Evolutionary conservation across 768 basidiomycete species (phyloP), one percentile per base, ranked within the genome.

Genomic region (Termitomyces sp.): DNA sequence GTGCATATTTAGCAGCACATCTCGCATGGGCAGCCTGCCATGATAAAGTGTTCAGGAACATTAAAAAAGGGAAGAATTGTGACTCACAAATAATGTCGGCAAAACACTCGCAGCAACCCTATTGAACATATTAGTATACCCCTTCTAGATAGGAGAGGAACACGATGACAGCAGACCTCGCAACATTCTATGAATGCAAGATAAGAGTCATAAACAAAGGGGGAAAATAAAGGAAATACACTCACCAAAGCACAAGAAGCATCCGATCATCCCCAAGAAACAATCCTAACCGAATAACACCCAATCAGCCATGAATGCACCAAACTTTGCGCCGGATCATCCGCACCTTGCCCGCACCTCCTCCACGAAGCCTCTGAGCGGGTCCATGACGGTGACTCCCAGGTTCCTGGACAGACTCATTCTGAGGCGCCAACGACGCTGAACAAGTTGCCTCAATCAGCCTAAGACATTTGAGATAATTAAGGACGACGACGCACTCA

Each of bases 221-320:
- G 13, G 43, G 16, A 52, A 9, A 12, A n/a, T n/a, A n/a, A 6
- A 47, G 13, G 14, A 37, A 14, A 30, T 26, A 26, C 14, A 71
- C 86, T 64, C 61, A 87, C 86, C 88, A 68, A 83, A 90, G 73
- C 88, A 90, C 24, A 91, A 64, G 80, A 89, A 90, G 67, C 86
- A 88, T 30, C 77, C 83, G 36, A 88, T 6, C 18, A 80, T 53
- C 20, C 78, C 85, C 27, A 91, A 53, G 73, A 88, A 81, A 69
- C 87, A 89, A 68, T 89, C 86, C 88, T 89, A 45, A 22, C 40
- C 20, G 55, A 24, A 32, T 18, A 40, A 30, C 7, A 55, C 16
- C 45, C 24, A 43, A 14, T 47, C 16, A 44, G 61, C 27, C 18
- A 32, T 53, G 18, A 12, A 16, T 34, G 6, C 18, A 26, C 8